Base-by-base conservation (phyloP, 371 early-diverging fungal species). In the Capniomyces stellatus region DNA sequence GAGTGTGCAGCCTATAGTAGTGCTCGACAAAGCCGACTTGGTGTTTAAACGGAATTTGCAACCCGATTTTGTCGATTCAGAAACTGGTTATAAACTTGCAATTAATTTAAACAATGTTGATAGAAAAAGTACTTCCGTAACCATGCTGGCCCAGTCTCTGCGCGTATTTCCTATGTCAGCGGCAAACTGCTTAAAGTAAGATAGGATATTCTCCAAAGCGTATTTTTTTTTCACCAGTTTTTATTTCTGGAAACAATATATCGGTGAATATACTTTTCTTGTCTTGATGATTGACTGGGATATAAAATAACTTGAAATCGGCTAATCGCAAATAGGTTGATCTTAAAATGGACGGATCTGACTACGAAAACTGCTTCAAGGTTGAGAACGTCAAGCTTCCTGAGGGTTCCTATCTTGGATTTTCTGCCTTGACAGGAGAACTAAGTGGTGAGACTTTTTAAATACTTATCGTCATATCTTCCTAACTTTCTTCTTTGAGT, bases 341-440 rank as follows among this genome's bases (percentile, higher is more conserved):
- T 58, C 50, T 67, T 43, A 59, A 61, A 58, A 59, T 64, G 29
- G 67, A 75, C 43, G 78, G 71, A 22, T 76, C 77, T 61, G 81
- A 77, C 48, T 93, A 81, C 81, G 76, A 76, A n/a, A 64, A 72
- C 23, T 96, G 96, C 68, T 90, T 96, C 71, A 77, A 73, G 23
- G 67, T 74, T 19, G 57, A 66, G 24, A 76, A 89, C 57, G 76
- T 90, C 21, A 67, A 68, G 23, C 67, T 96, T 56, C 92, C 94
- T 0, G 56, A 67, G 1, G 61, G 71, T 47, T 72, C 78, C 18
- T 93, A 87, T 66, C 70, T 94, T 21, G 93, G 93, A 10, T 94
- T 92, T 71, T 75, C 84, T 41, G 85, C 92, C 4, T 76, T 78
- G 41, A 96, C 96, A 0, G 96, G 96, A 53, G 92, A 87, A 51